Evolutionary conservation across 2,329 filamentous ascomycete genomes (phyloP).

Genomic region (Colletotrichum lini): DNA sequence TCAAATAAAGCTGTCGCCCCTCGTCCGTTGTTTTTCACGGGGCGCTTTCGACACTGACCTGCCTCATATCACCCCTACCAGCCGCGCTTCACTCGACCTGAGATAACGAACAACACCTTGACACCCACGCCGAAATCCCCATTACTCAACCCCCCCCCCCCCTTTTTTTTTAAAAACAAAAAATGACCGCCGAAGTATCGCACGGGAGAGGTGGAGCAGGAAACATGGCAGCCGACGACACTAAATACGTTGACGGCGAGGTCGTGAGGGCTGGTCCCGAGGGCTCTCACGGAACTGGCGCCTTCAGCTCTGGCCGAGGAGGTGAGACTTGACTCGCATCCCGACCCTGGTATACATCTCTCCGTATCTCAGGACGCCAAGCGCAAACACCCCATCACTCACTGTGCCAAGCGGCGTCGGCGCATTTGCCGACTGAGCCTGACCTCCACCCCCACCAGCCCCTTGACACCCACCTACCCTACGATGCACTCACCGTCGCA

Average conservation of each 20-base stretch:
- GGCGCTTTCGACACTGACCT: not conserved
- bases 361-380: not conserved
- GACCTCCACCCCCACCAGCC: not conserved
- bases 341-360: not conserved
- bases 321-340: constrained; percentile 57
- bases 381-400: constrained; percentile 13
- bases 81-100: not conserved
- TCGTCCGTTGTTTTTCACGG: not conserved
- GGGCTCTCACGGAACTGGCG: constrained; percentile 71
- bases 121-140: not conserved
- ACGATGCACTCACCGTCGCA: not conserved
- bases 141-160: constrained; percentile 30
- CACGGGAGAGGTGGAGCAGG: constrained; percentile 74
- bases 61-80: constrained; percentile 3
- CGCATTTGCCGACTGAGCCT: constrained; percentile 10
- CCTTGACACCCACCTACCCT: not conserved
- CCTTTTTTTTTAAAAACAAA: no score
- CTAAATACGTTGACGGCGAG: constrained; percentile 73
- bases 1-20: constrained; percentile 22
- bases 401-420: constrained; percentile 20
- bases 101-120: not conserved
- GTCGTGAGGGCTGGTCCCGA: constrained; percentile 69
- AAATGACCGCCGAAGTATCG: constrained; percentile 65
- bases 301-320: constrained; percentile 72
- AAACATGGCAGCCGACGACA: constrained; percentile 72